A percentile compares a stretch with the other conserved stretches of the same genome.
These are phyloP conservation scores for Ogataea populi-albae DNA, from an alignment of 805 yeast genomes.

Conservation along the genomic window DNA sequence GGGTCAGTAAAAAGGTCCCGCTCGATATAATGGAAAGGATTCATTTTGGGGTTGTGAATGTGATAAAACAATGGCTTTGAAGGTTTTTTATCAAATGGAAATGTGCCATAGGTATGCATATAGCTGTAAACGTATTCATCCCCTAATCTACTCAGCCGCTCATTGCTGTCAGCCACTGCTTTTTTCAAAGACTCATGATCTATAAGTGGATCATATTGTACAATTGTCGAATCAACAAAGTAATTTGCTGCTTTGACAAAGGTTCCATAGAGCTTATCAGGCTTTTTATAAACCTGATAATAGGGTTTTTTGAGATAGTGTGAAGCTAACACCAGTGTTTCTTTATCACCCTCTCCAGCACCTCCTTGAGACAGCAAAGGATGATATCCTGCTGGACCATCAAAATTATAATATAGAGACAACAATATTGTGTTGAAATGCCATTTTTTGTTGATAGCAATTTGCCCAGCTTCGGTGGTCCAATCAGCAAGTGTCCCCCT, in stretches of 20 bases:
- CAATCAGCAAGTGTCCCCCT: constrained; percentile 63
- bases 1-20: constrained; percentile 19
- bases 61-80: constrained; percentile 32
- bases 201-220: constrained; percentile 30
- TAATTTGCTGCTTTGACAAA: constrained; percentile 20
- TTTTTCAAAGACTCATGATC: constrained; percentile 22
- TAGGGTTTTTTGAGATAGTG: constrained; percentile 42
- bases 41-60: constrained; percentile 47
- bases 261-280: constrained; percentile 27
- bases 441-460: constrained; percentile 52
- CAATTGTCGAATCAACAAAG: constrained; percentile 28
- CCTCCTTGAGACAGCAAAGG: constrained; percentile 60
- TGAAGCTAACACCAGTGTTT: constrained; percentile 68
- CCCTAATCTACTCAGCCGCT: constrained; percentile 5
- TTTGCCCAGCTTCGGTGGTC: constrained; percentile 68
- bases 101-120: constrained; percentile 14
- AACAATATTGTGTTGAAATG: constrained; percentile 59
- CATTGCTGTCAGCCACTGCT: constrained; percentile 8
- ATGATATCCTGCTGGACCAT: constrained; percentile 60
- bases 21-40: constrained; percentile 38
- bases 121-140: constrained; percentile 19
- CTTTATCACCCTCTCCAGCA: constrained; percentile 80
- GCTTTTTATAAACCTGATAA: constrained; percentile 45
- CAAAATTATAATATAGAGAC: constrained; percentile 62
- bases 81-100: constrained; percentile 14